These are phyloP conservation scores for Aciculoconidium aculeatum DNA, from an alignment of 805 yeast species.

Conservation along the genomic window DNA sequence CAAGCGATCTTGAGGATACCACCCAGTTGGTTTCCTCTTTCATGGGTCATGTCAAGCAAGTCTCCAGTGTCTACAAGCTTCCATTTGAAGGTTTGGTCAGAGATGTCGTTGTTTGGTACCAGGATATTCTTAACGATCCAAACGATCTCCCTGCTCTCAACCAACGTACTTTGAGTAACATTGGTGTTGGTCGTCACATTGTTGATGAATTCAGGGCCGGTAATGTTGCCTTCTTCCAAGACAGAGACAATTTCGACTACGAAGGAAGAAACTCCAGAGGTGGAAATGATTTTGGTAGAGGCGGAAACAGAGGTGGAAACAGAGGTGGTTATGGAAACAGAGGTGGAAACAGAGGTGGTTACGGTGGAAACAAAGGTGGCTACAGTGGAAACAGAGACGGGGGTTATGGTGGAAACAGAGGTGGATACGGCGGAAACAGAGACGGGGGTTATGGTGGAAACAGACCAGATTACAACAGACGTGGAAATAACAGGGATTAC, in stretches of 20 bases:
- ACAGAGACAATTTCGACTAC: constrained; percentile 6
- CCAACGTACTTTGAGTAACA: constrained; percentile 3
- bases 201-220: constrained; percentile 7
- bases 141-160: constrained; percentile 1
- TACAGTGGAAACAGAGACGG: neutral
- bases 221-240: constrained; percentile 10
- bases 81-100: constrained; percentile 20
- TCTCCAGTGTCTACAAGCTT: constrained; percentile 16
- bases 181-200: no score
- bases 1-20: constrained; percentile 11
- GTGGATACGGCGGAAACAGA: constrained; percentile 1
- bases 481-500: no score
- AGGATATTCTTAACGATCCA: constrained; percentile 10
- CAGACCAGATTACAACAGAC: neutral
- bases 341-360: constrained; percentile 4
- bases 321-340: constrained; percentile 11
- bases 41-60: constrained; percentile 25
- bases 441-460: constrained; percentile 1
- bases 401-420: neutral
- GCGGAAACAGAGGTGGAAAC: constrained; percentile 3
- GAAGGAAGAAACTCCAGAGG: constrained; percentile 8
- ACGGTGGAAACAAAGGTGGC: constrained; percentile 1
- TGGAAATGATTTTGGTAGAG: constrained; percentile 1
- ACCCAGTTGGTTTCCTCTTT: constrained; percentile 20
- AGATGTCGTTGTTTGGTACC: constrained; percentile 26